Percentiles rank a stretch among this genome's conserved stretches.
Conservation (phyloP, 1,284 basidiomycete genomes). For the Phellopilus nigrolimitatus region DNA sequence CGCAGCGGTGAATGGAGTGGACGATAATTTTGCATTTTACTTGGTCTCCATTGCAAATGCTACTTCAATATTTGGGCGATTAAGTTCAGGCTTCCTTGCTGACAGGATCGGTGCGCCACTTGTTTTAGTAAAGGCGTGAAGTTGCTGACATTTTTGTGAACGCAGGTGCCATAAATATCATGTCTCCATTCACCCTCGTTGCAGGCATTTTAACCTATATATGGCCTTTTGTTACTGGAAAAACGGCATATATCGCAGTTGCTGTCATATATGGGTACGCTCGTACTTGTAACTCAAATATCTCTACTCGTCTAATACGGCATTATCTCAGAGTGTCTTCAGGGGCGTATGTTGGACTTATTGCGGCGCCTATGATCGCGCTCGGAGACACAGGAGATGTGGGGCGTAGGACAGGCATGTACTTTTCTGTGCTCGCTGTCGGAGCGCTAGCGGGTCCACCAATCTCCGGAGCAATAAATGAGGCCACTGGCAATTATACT, state of each 20-base stretch:
- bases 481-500: constrained; percentile 24
- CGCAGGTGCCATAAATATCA: constrained; percentile 26
- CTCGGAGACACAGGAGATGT: constrained; percentile 29
- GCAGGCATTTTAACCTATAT: constrained; percentile 29
- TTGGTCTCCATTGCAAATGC: constrained; percentile 48
- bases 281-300: neutral
- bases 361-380: constrained; percentile 26
- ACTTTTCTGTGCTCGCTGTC: constrained; percentile 27
- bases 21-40: constrained; percentile 44
- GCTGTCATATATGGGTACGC: constrained; percentile 1
- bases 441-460: constrained; percentile 32
- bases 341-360: constrained; percentile 26
- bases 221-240: constrained; percentile 30
- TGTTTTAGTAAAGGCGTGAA: neutral
- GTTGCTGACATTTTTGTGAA: neutral
- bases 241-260: constrained; percentile 25
- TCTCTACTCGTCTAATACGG: no score
- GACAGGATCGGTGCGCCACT: constrained; percentile 36
- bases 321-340: constrained; percentile 19
- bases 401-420: constrained; percentile 30
- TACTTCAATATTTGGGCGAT: constrained; percentile 38
- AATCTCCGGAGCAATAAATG: constrained; percentile 30
- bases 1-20: constrained; percentile 36
- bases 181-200: constrained; percentile 28
- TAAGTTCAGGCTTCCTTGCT: constrained; percentile 35